A percentile compares a stretch with the other conserved stretches of the same genome.
phyloP scores from a whole-genome alignment of 1,139 yeast species.

The Scheffersomyces illinoinensis region DNA sequence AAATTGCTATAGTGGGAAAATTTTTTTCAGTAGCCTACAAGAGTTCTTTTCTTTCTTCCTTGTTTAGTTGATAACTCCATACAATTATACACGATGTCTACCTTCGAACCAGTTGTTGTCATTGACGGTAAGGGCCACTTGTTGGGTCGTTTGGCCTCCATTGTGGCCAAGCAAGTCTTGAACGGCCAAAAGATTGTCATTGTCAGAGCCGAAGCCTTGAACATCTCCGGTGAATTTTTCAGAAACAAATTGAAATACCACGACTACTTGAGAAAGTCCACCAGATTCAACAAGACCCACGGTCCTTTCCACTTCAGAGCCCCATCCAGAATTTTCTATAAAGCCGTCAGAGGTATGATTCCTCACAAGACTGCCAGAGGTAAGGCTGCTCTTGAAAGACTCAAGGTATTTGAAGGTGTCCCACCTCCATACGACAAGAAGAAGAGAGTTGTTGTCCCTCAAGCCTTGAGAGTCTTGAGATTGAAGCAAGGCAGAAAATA shows the following conservation, averaged over 20 bases:
- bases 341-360: slow-evolving; percentile 99
- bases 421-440: slow-evolving; percentile 99
- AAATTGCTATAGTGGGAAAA: slow-evolving; percentile 5
- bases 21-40: slow-evolving; percentile 7
- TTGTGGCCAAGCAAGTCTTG: slow-evolving; percentile 96
- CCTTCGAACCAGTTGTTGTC: slow-evolving; percentile 95
- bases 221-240: slow-evolving; percentile 99
- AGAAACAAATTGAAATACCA: slow-evolving; percentile 99
- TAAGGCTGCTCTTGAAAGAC: slow-evolving; percentile 99
- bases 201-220: slow-evolving; percentile 97
- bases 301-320: slow-evolving; percentile 99
- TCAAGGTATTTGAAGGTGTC: slow-evolving; percentile 99
- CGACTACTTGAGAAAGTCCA: slow-evolving; percentile 99
- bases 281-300: slow-evolving; percentile 97
- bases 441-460: slow-evolving; percentile 99
- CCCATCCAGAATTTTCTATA: slow-evolving; percentile 99
- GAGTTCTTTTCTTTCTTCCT: slow-evolving; percentile 9
- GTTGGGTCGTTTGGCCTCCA: slow-evolving; percentile 99
- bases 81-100: slow-evolving; percentile 58
- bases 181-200: slow-evolving; percentile 98
- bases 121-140: slow-evolving; percentile 99
- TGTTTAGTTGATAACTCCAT: slow-evolving; percentile 4
- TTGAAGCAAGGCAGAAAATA: slow-evolving; percentile 99
- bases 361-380: slow-evolving; percentile 99
- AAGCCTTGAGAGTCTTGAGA: slow-evolving; percentile 99